Percentiles rank a stretch among this genome's conserved stretches.
These are phyloP conservation scores for Pythium brachiatum DNA, from an alignment of 352 stramenopile genomes.

Conservation along the genomic window DNA sequence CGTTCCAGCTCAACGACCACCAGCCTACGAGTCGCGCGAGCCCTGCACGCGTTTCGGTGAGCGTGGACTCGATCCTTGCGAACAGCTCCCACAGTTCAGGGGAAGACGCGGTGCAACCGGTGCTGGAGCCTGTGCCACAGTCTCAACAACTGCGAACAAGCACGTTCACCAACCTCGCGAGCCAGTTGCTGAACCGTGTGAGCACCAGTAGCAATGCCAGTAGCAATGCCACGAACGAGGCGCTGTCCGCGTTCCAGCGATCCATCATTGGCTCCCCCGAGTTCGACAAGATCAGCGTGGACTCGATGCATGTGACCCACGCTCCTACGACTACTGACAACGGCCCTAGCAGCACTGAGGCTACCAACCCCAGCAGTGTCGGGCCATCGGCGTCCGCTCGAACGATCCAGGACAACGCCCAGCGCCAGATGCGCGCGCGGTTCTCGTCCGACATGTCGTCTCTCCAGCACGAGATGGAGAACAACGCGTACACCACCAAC, in stretches of 20 bases:
- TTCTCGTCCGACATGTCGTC: constrained; percentile 20
- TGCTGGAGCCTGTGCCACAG: not conserved
- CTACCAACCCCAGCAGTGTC: not conserved
- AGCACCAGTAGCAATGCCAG: constrained; percentile 5
- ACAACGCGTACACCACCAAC: constrained; percentile 6
- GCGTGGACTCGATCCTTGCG: constrained; percentile 22
- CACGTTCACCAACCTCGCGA: constrained; percentile 14
- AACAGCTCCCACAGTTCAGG: constrained; percentile 4
- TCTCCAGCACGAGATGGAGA: constrained; percentile 17
- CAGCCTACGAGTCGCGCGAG: not conserved
- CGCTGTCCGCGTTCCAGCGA: constrained; percentile 9
- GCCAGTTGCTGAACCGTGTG: constrained; percentile 10
- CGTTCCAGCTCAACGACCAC: constrained; percentile 11
- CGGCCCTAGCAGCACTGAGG: not conserved
- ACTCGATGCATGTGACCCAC: constrained; percentile 5
- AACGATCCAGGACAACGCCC: not conserved
- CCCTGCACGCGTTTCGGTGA: not conserved
- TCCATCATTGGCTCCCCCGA: constrained; percentile 18
- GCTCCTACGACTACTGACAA: not conserved
- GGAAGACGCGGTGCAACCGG: not conserved
- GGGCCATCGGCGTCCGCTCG: not conserved
- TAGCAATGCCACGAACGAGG: constrained; percentile 2
- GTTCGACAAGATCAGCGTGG: constrained; percentile 26
- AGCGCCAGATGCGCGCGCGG: not conserved
- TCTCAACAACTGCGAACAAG: constrained; percentile 11